A percentile compares a stretch with the other conserved stretches of the same genome.
phyloP scores from a whole-genome alignment of 352 stramenopile genomes.

The Globisporangium nodosum region DNA sequence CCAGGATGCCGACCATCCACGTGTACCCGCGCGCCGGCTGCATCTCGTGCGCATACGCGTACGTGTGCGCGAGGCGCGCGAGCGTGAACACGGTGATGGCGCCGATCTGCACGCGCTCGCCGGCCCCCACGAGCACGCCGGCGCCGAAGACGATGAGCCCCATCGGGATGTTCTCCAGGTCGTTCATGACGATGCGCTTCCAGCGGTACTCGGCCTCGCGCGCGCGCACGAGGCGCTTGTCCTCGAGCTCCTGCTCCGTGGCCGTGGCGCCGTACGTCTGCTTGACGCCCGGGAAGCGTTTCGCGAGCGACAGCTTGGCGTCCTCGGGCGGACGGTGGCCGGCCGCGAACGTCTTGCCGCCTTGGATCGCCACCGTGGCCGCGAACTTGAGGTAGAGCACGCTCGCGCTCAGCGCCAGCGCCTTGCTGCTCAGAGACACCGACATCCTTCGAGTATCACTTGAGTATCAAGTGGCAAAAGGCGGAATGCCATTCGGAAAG shows the following conservation, averaged over 20 bases:
- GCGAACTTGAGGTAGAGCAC: constrained; percentile 33
- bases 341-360: constrained; percentile 27
- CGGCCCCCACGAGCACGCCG: constrained; percentile 22
- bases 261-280: constrained; percentile 19
- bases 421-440: constrained; percentile 23
- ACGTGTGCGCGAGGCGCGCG: constrained; percentile 28
- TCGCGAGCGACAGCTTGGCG: constrained; percentile 11
- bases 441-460: constrained; percentile 4
- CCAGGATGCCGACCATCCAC: constrained; percentile 16
- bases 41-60: constrained; percentile 32
- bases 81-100: constrained; percentile 29
- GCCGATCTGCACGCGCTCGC: constrained; percentile 14
- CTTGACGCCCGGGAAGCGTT: constrained; percentile 14
- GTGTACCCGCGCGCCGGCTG: constrained; percentile 29
- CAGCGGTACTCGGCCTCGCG: constrained; percentile 30
- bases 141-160: constrained; percentile 30
- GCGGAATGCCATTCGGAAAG: no score
- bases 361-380: constrained; percentile 24
- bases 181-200: constrained; percentile 44
- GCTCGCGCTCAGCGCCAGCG: constrained; percentile 24
- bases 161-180: constrained; percentile 47
- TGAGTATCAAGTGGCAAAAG: no score
- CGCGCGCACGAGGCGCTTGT: constrained; percentile 13
- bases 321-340: constrained; percentile 28
- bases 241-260: constrained; percentile 2